phyloP scores from a whole-genome alignment of 257 asterid species.

The Nicotiana tabacum region DNA sequence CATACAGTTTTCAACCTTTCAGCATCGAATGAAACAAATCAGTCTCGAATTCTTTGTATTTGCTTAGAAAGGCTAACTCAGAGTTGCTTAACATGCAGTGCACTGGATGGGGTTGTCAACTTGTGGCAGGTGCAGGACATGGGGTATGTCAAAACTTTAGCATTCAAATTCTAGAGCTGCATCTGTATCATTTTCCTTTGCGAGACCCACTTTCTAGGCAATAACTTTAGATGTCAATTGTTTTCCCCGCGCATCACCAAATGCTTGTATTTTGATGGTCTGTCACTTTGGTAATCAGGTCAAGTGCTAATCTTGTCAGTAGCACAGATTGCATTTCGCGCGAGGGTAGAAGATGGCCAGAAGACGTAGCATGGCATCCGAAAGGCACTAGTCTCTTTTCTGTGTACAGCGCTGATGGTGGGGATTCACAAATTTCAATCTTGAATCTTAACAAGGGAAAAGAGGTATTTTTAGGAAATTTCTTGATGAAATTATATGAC shows the following conservation, averaged over 20 bases:
- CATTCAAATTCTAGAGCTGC: slow-evolving; percentile 14
- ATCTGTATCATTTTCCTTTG: not conserved
- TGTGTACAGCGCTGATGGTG: slow-evolving; percentile 76
- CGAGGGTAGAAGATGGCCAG: slow-evolving; percentile 91
- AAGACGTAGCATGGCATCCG: slow-evolving; percentile 98
- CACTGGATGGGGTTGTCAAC: slow-evolving; percentile 73
- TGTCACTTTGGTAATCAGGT: slow-evolving; percentile 34
- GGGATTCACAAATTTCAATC: slow-evolving; percentile 77
- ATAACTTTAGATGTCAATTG: not conserved
- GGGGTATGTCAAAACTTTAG: slow-evolving; percentile 38
- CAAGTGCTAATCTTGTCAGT: slow-evolving; percentile 58
- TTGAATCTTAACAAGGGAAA: slow-evolving; percentile 57
- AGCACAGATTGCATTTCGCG: slow-evolving; percentile 60
- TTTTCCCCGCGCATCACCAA: not conserved
- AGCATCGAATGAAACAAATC: not conserved
- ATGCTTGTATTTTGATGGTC: slow-evolving; percentile 4
- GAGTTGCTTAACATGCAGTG: slow-evolving; percentile 43
- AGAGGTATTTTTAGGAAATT: slow-evolving; percentile 37
- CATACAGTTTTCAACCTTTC: not conserved
- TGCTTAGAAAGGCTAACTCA: slow-evolving; percentile 7
- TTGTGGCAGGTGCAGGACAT: slow-evolving; percentile 59
- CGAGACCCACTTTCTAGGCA: not conserved
- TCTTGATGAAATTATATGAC: not conserved
- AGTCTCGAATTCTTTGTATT: not conserved
- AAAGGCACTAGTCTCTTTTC: slow-evolving; percentile 62